Conservation (phyloP, 176 grass and related monocot genomes). For the Eleusine coracana region DNA sequence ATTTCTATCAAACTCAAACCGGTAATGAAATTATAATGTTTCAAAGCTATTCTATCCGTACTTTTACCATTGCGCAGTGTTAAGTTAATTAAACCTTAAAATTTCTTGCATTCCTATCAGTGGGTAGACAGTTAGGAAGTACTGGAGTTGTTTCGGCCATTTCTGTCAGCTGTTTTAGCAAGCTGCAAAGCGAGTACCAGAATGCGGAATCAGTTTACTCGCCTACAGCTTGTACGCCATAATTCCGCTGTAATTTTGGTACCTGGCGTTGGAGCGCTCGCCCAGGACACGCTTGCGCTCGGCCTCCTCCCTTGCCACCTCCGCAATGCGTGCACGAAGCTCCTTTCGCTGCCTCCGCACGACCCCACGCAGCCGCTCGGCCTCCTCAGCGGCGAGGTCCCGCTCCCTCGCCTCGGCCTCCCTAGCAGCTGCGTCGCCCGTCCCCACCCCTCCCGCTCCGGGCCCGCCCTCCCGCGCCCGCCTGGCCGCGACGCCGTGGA, state of each 20-base stretch:
- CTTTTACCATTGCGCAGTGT: not conserved
- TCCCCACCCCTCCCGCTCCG: slow-evolving; percentile 34
- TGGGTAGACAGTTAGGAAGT: slow-evolving; percentile 9
- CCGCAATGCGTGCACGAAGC: slow-evolving; percentile 72
- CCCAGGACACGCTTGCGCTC: slow-evolving; percentile 84
- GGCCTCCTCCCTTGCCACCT: slow-evolving; percentile 84
- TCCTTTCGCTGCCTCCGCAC: slow-evolving; percentile 95
- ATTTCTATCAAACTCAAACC: not conserved
- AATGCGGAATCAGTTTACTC: not conserved
- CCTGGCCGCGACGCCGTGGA: slow-evolving; percentile 81
- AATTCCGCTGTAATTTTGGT: not conserved
- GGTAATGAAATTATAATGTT: not conserved
- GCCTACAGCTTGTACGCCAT: not conserved
- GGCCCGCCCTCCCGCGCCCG: slow-evolving; percentile 57
- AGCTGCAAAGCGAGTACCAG: not conserved
- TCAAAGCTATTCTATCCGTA: not conserved
- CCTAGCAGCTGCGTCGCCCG: slow-evolving; percentile 55
- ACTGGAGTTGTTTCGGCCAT: not conserved
- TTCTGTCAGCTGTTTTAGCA: slow-evolving; percentile 1
- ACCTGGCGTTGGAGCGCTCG: slow-evolving; percentile 96
- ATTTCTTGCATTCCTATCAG: not conserved
- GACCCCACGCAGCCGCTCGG: slow-evolving; percentile 80
- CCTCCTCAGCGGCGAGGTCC: slow-evolving; percentile 88
- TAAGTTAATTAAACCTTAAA: not conserved
- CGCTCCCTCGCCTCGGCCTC: slow-evolving; percentile 86